phyloP scores from a whole-genome alignment of 768 basidiomycete species.

The Melanogaster broomeanus region DNA sequence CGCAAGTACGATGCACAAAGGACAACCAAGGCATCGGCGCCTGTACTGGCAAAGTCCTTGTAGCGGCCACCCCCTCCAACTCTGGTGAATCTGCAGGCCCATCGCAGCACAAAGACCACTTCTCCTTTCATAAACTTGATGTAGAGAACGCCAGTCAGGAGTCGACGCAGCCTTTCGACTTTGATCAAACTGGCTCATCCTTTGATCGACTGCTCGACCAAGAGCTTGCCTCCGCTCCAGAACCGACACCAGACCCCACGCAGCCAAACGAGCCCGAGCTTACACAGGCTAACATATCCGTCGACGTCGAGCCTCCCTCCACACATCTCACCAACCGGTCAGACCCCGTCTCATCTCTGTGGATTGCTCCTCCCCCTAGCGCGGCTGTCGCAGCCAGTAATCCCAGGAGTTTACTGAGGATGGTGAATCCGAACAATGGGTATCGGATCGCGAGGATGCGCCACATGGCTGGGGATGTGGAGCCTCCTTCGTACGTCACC shows the following conservation, averaged over 20 bases:
- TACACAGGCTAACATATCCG: conserved; percentile 2
- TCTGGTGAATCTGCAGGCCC: conserved; percentile 33
- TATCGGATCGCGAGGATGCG: conserved; percentile 32
- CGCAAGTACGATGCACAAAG: conserved; percentile 26
- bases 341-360: conserved; percentile 18
- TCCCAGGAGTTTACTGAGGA: conserved; percentile 31
- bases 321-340: background rate
- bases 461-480: conserved; percentile 18
- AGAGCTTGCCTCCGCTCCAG: conserved; percentile 25
- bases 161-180: conserved; percentile 35
- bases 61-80: conserved; percentile 52
- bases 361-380: conserved; percentile 18
- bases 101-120: conserved; percentile 15
- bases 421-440: conserved; percentile 35
- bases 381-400: conserved; percentile 22
- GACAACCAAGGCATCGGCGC: conserved; percentile 8
- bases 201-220: conserved; percentile 41
- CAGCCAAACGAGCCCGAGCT: conserved; percentile 9
- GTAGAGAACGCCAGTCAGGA: conserved; percentile 20
- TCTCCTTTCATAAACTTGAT: conserved; percentile 10
- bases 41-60: conserved; percentile 37
- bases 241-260: conserved; percentile 22
- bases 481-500: conserved; percentile 15
- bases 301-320: conserved; percentile 4
- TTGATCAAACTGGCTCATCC: conserved; percentile 41